Base-by-base conservation (phyloP, 139 green algal genomes). In the Ettlia oleoabundans region DNA sequence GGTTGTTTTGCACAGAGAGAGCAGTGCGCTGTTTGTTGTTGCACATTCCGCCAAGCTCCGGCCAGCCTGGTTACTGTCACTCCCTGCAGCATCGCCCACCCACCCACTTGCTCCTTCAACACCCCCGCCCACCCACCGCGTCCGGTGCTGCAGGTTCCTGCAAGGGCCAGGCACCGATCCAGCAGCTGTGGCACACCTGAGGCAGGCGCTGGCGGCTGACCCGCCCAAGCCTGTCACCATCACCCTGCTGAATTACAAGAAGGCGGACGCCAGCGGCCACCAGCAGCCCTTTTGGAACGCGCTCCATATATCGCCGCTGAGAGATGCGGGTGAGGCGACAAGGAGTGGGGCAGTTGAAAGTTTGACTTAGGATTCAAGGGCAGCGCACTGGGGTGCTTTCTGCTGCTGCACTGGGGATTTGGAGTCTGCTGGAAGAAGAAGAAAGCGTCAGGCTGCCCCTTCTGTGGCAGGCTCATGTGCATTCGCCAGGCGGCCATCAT, bases 211-310 rank as follows among this genome's bases (percentile, higher is more conserved):
- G 35, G 15, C 63, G 10, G 70, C 75, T 28, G 35, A 80, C 6
- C 86, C 85, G 13, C 85, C 89, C 2, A 30, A 73, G 3, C n/a
- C 92, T 2, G 81, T 85, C 42, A 88, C 73, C 58, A 82, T 86
- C 18, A 85, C 76, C n/a, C 79, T 95, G 72, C 81, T 93, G 5
- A 95, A 95, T 80, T 95, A 94, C 87, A 79, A 40, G 35, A 80
- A 80, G 37, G 78, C 88, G 28, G 83, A 90, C 28, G 90, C 90
- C 26, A 76, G 43, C 21, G 67, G 67, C 3, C 24, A 52, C 35
- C 38, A 33, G 52, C 18, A 51, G 51, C 88, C 89, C 21, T 94
- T 93, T 38, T 92, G 85, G 84, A 95, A 95, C 80, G 76, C 61
- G 24, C 67, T 95, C 82, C 92, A 95, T 63, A 81, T 95, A 2